Conservation (phyloP, 2,329 filamentous ascomycete species). For the Colletotrichum lini region DNA sequence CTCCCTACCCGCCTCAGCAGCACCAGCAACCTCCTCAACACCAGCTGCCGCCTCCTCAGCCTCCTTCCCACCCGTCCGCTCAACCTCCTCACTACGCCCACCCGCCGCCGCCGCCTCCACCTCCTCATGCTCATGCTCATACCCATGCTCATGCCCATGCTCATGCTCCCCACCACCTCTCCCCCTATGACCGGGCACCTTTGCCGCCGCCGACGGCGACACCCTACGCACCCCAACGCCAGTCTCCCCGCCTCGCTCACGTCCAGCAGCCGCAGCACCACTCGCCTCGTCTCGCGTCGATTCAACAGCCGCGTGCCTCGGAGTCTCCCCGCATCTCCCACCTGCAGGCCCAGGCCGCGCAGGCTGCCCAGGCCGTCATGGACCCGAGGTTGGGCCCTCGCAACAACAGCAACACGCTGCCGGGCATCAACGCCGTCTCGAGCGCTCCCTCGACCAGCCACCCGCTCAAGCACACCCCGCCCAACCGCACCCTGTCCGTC, state of each 20-base stretch:
- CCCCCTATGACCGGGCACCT: slow-evolving; percentile 52
- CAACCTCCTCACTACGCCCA: slow-evolving; percentile 51
- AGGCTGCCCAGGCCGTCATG: slow-evolving; percentile 52
- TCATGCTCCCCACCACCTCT: slow-evolving; percentile 41
- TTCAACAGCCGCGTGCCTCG: slow-evolving; percentile 40
- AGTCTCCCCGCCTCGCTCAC: slow-evolving; percentile 50
- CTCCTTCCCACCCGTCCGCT: slow-evolving; percentile 46
- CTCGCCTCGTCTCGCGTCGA: slow-evolving; percentile 45
- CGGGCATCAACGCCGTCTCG: slow-evolving; percentile 44
- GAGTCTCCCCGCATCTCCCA: slow-evolving; percentile 62
- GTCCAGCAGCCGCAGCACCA: slow-evolving; percentile 44
- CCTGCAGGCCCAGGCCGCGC: slow-evolving; percentile 59
- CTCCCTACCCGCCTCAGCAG: slow-evolving; percentile 53
- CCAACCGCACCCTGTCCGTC: slow-evolving; percentile 61
- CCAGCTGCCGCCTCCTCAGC: slow-evolving; percentile 44
- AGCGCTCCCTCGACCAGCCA: slow-evolving; percentile 53
- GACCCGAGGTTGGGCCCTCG: slow-evolving; percentile 56
- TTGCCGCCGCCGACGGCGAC: slow-evolving; percentile 54
- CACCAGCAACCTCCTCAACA: slow-evolving; percentile 40
- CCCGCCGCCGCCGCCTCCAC: not conserved
- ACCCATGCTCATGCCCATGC: not conserved
- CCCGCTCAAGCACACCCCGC: slow-evolving; percentile 56
- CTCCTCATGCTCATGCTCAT: too few species aligned
- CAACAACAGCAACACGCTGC: slow-evolving; percentile 60
- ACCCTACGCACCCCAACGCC: slow-evolving; percentile 51